phyloP scores from a whole-genome alignment of 768 basidiomycete genomes.

The Tricholoma furcatifolium region DNA sequence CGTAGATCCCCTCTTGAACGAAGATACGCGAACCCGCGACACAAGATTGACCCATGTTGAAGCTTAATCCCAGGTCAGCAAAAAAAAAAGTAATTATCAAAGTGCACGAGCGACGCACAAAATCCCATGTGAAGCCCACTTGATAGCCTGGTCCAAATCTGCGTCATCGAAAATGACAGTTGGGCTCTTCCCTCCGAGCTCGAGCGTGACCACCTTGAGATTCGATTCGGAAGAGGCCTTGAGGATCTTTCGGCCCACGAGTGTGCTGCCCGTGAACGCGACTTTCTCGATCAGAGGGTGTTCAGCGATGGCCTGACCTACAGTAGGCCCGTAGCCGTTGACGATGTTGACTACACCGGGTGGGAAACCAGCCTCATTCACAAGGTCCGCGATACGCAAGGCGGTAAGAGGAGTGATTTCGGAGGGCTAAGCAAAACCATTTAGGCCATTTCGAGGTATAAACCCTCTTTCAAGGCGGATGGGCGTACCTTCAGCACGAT shows the following conservation, averaged over 20 bases:
- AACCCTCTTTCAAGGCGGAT: no score
- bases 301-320: conserved; percentile 59
- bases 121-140: conserved; percentile 71
- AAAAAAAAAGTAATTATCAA: neutral
- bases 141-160: conserved; percentile 67
- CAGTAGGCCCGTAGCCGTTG: conserved; percentile 59
- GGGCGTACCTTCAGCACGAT: conserved; percentile 50
- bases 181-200: conserved; percentile 78
- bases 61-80: conserved; percentile 7
- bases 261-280: conserved; percentile 85
- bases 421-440: conserved; percentile 43
- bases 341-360: conserved; percentile 71
- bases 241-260: conserved; percentile 77
- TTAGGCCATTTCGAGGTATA: neutral
- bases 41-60: conserved; percentile 67
- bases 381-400: conserved; percentile 46
- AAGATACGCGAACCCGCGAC: conserved; percentile 83
- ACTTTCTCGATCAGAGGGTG: conserved; percentile 67
- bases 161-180: conserved; percentile 74
- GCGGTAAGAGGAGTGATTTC: conserved; percentile 67
- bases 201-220: conserved; percentile 81
- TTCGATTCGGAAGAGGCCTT: conserved; percentile 80
- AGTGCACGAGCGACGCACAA: conserved; percentile 47
- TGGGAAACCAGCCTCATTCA: conserved; percentile 69
- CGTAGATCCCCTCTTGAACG: conserved; percentile 79